Evolutionary conservation across 2,329 filamentous ascomycete genomes (phyloP), one percentile per base, ranked within the genome.

Genomic region (Alternaria incomplexa): DNA sequence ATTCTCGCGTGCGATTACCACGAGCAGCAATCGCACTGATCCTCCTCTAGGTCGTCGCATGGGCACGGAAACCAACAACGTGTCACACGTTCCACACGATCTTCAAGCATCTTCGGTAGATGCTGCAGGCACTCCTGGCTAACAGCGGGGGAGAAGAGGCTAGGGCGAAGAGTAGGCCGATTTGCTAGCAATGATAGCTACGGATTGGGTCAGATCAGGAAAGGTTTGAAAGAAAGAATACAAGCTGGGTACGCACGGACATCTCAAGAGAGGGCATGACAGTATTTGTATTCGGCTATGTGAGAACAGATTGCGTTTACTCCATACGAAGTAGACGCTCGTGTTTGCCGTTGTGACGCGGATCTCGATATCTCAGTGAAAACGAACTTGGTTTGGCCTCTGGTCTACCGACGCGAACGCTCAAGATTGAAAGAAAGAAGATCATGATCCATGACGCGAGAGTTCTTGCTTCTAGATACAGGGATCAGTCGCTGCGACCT

Each of bases 1-100:
- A 13, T 13, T 9, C 8, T 4, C 26, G 6, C 10, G 23, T 9
- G 15, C n/a, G 13, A 13, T 7, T 23, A 23, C 22, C 13, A 45
- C 12, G 11, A 68, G 30, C 36, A 54, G 40, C 48, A 63, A 12
- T 56, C 53, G 20, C 57, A 53, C 11, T 63, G 53, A 17, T 63
- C 61, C 23, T 63, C 61, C 17, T 63, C 57, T 20, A 51, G 15
- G 20, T 63, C 61, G 23, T 63, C 52, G 20, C 57, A 60, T n/a
- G 47, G 56, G n/a, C 57, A 63, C 17, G 57, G 53, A 22, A 51
- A 53, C 52, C 51, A 60, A n/a, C 51, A 65, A 20, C n/a, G 44
- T 6, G 47, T 26, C n/a, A 28, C 45, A 25, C 25, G 10, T 5
- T 44, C 10, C 9, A 17, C 13, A 43, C 10, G 20, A 2, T n/a